Percentiles rank a stretch among this genome's conserved stretches.
These are phyloP conservation scores for Punctularia strigosozonata DNA, from an alignment of 768 basidiomycete species.

Conservation along the genomic window DNA sequence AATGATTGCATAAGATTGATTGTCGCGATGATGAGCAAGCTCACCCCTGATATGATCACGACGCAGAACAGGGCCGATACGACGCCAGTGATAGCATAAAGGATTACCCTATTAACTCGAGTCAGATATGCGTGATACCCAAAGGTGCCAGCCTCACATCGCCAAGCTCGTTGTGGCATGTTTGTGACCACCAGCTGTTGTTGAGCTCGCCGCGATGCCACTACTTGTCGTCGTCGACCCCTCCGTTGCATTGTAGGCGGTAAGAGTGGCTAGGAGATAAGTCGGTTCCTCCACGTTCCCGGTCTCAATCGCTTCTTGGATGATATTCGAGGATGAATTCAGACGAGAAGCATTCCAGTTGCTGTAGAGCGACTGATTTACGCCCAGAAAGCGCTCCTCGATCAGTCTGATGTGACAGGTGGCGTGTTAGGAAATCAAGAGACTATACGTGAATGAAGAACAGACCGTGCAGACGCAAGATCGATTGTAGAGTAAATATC, in stretches of 20 bases:
- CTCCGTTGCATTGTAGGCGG: conserved; percentile 49
- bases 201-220: conserved; percentile 8
- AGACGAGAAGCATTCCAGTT: conserved; percentile 52
- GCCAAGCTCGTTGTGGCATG: conserved; percentile 3
- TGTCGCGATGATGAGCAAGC: conserved; percentile 13
- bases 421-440: conserved; percentile 21
- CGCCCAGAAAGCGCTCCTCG: conserved; percentile 41
- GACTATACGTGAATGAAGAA: conserved; percentile 2
- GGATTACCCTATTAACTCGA: conserved; percentile 47
- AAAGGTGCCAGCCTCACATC: neutral
- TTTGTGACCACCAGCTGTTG: neutral
- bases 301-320: conserved; percentile 32
- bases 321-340: conserved; percentile 33
- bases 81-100: conserved; percentile 83
- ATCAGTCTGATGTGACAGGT: conserved; percentile 27
- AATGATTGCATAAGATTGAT: conserved; percentile 4
- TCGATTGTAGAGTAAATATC: conserved; percentile 70
- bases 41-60: conserved; percentile 76
- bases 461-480: conserved; percentile 40
- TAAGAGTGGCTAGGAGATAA: conserved; percentile 63
- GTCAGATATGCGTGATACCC: neutral
- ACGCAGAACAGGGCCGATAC: conserved; percentile 77
- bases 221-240: conserved; percentile 14
- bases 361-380: conserved; percentile 37
- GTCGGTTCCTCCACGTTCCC: conserved; percentile 35